Evolutionary conservation across 441 rosid genomes (phyloP).

Genomic region (Euphorbia celastroides): DNA sequence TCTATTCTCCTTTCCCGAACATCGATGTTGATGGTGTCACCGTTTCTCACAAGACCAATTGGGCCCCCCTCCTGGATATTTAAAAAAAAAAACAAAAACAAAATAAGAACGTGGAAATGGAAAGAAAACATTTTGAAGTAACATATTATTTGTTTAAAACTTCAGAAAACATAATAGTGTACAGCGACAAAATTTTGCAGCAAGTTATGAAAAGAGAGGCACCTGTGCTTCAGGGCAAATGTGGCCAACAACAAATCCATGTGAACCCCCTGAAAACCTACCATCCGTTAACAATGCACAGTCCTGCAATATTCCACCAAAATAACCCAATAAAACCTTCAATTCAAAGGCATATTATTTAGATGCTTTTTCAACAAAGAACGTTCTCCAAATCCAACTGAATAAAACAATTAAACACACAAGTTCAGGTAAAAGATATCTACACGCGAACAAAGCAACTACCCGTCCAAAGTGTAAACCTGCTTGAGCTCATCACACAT

Average conservation of each 20-base stretch:
- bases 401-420: not conserved
- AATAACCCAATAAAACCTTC: slow-evolving; percentile 8
- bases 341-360: not conserved
- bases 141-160: not conserved
- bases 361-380: not conserved
- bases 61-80: slow-evolving; percentile 90
- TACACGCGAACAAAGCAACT: not conserved
- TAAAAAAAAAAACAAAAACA: not conserved
- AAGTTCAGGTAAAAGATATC: not conserved
- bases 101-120: not conserved
- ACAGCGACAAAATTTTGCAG: not conserved
- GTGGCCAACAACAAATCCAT: slow-evolving; percentile 98
- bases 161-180: not conserved
- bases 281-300: slow-evolving; percentile 91
- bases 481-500: not conserved
- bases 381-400: not conserved
- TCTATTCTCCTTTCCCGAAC: slow-evolving; percentile 68
- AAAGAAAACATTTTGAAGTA: not conserved
- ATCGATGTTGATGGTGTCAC: slow-evolving; percentile 69
- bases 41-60: slow-evolving; percentile 70
- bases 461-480: not conserved
- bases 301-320: slow-evolving; percentile 47
- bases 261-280: slow-evolving; percentile 96
- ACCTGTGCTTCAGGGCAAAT: slow-evolving; percentile 99
- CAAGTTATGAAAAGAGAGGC: slow-evolving; percentile 9